Conservation (phyloP, 768 basidiomycete genomes). For the Trichaptum fuscoviolaceum region DNA sequence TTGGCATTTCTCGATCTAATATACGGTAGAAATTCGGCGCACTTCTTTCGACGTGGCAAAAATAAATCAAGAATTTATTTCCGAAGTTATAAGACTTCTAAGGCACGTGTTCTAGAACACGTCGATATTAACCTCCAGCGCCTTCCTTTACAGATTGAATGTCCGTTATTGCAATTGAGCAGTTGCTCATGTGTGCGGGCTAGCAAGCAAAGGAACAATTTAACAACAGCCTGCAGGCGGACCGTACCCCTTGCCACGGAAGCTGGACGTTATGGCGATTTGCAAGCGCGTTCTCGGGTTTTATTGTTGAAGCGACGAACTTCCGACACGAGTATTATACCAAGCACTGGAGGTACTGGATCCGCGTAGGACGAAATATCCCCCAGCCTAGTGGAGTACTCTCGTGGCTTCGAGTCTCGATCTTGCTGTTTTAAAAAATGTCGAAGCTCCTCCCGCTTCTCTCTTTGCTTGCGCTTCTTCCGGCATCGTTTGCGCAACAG, state of each 20-base stretch:
- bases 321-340: not conserved
- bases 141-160: not conserved
- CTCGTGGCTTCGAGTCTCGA: too few relatives aligned
- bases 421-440: not conserved
- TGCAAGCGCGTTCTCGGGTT: not conserved
- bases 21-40: not conserved
- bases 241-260: not conserved
- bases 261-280: not conserved
- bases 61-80: not conserved
- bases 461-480: constrained; percentile 13
- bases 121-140: not conserved
- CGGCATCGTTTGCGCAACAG: constrained; percentile 20
- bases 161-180: not conserved
- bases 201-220: not conserved
- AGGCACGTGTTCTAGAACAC: not conserved
- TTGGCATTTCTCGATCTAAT: not conserved
- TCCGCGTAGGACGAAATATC: not conserved
- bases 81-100: not conserved
- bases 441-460: not conserved
- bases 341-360: not conserved
- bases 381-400: not conserved
- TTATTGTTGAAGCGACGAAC: not conserved
- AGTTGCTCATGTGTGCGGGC: not conserved
- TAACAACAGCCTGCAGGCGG: not conserved
- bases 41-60: not conserved